These are phyloP conservation scores for Nakazawaea ernobii DNA, from an alignment of 805 yeast species.

Conservation along the genomic window DNA sequence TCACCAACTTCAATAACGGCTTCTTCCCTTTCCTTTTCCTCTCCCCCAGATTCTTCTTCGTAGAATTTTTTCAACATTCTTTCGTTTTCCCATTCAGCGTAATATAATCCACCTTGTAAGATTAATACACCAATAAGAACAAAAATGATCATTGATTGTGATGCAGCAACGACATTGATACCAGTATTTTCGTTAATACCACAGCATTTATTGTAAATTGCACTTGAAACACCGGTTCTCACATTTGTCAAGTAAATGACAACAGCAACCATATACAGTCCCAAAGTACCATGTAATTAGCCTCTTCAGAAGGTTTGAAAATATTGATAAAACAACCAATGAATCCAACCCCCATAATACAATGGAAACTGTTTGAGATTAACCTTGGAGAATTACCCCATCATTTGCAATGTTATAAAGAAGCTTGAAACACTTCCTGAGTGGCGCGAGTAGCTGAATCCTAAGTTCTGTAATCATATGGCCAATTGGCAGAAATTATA, in stretches of 20 bases:
- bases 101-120: slow-evolving; percentile 85
- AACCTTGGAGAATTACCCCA: slow-evolving; percentile 64
- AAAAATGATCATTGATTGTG: slow-evolving; percentile 68
- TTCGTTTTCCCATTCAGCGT: slow-evolving; percentile 38
- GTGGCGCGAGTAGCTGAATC: slow-evolving; percentile 34
- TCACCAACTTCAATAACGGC: slow-evolving; percentile 8
- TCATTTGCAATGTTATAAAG: slow-evolving; percentile 67
- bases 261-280: slow-evolving; percentile 63
- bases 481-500: slow-evolving; percentile 67
- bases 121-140: slow-evolving; percentile 73
- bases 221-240: slow-evolving; percentile 69
- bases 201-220: slow-evolving; percentile 80
- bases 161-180: slow-evolving; percentile 86
- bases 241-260: slow-evolving; percentile 84
- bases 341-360: slow-evolving; percentile 58
- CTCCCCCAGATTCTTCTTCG: slow-evolving; percentile 8
- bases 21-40: slow-evolving; percentile 9
- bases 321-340: slow-evolving; percentile 50
- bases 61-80: slow-evolving; percentile 9
- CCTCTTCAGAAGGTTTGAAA: slow-evolving; percentile 81
- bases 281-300: slow-evolving; percentile 76
- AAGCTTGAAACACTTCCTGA: slow-evolving; percentile 47
- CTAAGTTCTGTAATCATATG: slow-evolving; percentile 73
- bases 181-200: slow-evolving; percentile 87
- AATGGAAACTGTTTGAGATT: slow-evolving; percentile 59